These are phyloP conservation scores for Paspalum notatum DNA, from an alignment of 176 grass and related monocot species.

Conservation along the genomic window DNA sequence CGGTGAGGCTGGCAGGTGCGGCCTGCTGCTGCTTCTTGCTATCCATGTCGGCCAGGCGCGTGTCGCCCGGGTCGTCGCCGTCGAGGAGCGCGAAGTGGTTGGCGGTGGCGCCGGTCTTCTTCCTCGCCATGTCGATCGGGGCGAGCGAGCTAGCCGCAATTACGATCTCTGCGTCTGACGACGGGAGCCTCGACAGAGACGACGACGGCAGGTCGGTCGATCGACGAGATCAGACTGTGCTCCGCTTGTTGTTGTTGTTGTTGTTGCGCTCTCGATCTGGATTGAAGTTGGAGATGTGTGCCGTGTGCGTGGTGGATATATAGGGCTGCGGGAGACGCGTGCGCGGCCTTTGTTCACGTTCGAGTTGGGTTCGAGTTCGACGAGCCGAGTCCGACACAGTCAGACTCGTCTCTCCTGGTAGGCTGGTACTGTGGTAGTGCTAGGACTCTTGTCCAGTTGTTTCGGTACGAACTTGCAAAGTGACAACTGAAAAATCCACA, in stretches of 20 bases:
- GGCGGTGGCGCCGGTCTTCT: not conserved
- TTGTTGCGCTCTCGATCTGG: not conserved
- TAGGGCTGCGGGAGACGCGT: not conserved
- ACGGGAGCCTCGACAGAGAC: not conserved
- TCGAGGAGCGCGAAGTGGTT: constrained; percentile 8
- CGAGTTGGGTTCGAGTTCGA: not conserved
- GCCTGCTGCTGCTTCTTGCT: not conserved
- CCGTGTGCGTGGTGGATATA: not conserved
- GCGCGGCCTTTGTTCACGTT: not conserved
- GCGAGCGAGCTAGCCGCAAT: not conserved
- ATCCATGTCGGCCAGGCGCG: not conserved
- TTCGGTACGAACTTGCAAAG: too few species aligned
- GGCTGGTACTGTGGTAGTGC: not conserved
- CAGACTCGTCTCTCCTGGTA: not conserved
- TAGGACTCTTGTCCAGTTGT: too few species aligned
- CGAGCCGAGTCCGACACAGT: not conserved
- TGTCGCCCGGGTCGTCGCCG: not conserved
- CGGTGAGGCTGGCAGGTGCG: not conserved
- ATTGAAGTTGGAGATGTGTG: not conserved
- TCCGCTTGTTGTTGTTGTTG: not conserved
- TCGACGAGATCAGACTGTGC: not conserved
- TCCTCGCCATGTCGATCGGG: not conserved
- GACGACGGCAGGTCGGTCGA: not conserved
- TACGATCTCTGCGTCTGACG: not conserved
- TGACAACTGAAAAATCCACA: too few species aligned